Base-by-base conservation (phyloP, 2,329 filamentous ascomycete species). In the Biscogniauxia mediterranea region DNA sequence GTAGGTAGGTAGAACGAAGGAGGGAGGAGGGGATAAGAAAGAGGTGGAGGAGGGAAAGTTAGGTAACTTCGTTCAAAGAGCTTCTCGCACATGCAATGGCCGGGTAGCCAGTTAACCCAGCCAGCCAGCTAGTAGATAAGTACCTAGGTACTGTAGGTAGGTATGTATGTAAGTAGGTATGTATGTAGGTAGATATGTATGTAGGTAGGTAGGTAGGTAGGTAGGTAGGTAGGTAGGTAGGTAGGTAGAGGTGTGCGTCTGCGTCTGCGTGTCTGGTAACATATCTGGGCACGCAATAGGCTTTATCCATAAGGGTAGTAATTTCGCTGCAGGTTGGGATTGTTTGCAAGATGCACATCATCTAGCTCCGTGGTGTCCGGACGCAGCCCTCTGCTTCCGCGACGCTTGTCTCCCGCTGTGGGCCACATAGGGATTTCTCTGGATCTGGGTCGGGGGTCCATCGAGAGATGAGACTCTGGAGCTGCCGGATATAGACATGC, bases 351-450 rank as follows among this genome's bases (percentile, higher is more conserved):
- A 74, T 74, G 75, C 73, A 73, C 72, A 77, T 77, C 74, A 76
- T 75, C 69, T 69, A 68, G 73, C 72, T 74, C 73, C 70, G 71
- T 66, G 71, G 68, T 69, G 69, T 60, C 73, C 76, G 77, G 77
- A 74, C 75, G 68, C 65, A 64, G 64, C 66, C 57, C 71, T 64
- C 64, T 76, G 74, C 73, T 76, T 78, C 77, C 77, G 73, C 77
- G 77, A 69, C 65, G 64, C 72, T 69, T 72, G 68, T 68, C 71
- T 77, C 75, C 76, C 76, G 75, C 75, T 72, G 69, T 69, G 73
- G 70, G 69, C 69, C 70, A 64, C 73, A 70, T 70, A 70, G 69
- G 70, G 66, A 71, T 70, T 69, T 71, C 69, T 69, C 69, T 69
- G 72, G 67, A 70, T 72, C 71, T 69, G 68, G 69, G 69, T 71